A percentile compares a stretch with the other conserved stretches of the same genome.
These are phyloP conservation scores for Immersiella caudata DNA, from an alignment of 495 filamentous ascomycete species.

Conservation along the genomic window DNA sequence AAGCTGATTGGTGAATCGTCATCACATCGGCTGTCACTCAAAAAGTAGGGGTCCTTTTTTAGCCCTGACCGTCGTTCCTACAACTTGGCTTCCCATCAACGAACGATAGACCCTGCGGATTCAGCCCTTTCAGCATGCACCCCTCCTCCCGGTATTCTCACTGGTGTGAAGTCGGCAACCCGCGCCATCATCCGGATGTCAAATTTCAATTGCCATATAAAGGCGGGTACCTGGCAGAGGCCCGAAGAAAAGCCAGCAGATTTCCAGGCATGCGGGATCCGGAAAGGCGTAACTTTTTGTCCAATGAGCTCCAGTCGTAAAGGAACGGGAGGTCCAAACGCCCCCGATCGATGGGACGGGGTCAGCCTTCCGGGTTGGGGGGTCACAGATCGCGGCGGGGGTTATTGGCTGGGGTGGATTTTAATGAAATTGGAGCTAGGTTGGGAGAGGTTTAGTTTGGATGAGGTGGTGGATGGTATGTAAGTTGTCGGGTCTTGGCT, in stretches of 20 bases:
- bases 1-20: background rate
- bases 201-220: no score
- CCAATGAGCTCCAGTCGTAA: no score
- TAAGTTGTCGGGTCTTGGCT: background rate
- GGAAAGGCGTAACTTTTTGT: no score
- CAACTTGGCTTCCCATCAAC: no score
- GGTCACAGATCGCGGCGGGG: background rate
- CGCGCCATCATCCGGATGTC: conserved; percentile 95
- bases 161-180: conserved; percentile 92
- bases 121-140: no score
- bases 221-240: no score
- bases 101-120: no score
- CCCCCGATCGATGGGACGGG: background rate
- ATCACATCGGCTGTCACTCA: conserved; percentile 3
- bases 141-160: conserved; percentile 89
- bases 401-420: background rate
- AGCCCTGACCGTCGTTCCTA: no score
- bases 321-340: background rate
- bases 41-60: background rate
- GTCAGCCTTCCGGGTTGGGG: background rate
- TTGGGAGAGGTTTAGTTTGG: background rate
- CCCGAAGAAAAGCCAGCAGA: no score
- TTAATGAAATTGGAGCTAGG: background rate
- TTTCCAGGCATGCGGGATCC: no score
- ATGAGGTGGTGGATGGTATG: background rate